Evolutionary conservation across 2,329 filamentous ascomycete species (phyloP), one percentile per base, ranked within the genome.

Genomic region (Penicillium sp.): DNA sequence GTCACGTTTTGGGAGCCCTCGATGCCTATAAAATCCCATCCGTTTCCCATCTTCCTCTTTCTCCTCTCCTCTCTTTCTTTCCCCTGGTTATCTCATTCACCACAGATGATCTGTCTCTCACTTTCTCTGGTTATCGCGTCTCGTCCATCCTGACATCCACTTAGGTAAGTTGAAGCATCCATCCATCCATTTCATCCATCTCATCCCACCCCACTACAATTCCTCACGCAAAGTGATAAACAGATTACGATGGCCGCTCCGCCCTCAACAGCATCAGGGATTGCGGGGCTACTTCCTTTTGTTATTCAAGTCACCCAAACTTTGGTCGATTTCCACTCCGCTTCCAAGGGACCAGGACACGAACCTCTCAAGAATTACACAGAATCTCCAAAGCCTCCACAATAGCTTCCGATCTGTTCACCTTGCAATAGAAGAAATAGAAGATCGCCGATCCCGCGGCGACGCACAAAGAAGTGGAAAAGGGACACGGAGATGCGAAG

Each of bases 261-360:
- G 39, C 52, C 65, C 7, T 58, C 63, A 5, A 59, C 68, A 29
- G 55, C 62, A 18, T 62, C 56, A 38, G 61, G 62, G 37, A 58
- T 56, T 13, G 61, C 59, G 0, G 67, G 68, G 11, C 43, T 74
- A 31, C 53, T 73, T 27, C 73, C 70, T 5, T 61, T 75, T 3
- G 66, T 68, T 31, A 64, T 74, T 13, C 57, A 68, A 53, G 61
- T 66, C 25, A 58, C 66, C 1, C 61, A 71, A 46, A 54, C 52
- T 22, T 59, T 74, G 4, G 49, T 65, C 46, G 48, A 68, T 10
- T 72, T 67, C 49, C 73, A 73, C 47, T 52, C 53, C 4, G 53
- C 63, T 1, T 64, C 61, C 52, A 62, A 60, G 41, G 41, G 46
- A 53, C 48, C 63, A 61, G 39, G 33, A 61, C 13, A 39, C 57